These are phyloP conservation scores for Pseudoneurospora amorphoporcata DNA, from an alignment of 495 filamentous ascomycete species.

Conservation along the genomic window DNA sequence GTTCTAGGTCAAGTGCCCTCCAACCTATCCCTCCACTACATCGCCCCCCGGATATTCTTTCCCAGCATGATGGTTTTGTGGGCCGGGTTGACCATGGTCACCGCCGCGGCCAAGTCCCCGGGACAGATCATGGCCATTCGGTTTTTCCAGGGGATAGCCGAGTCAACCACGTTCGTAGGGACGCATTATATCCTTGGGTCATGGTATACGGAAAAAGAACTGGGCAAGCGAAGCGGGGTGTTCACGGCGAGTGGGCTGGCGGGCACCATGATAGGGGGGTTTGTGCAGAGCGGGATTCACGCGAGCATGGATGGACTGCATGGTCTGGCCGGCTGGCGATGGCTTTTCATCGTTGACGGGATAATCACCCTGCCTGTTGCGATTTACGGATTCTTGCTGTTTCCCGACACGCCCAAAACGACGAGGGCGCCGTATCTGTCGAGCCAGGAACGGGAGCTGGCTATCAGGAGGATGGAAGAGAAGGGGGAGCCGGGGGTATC, in stretches of 20 bases:
- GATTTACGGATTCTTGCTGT: constrained; percentile 46
- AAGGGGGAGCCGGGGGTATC: neutral
- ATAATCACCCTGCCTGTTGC: constrained; percentile 48
- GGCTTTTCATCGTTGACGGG: constrained; percentile 52
- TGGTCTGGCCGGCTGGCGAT: constrained; percentile 52
- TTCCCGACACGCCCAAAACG: constrained; percentile 48
- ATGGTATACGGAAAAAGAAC: constrained; percentile 57
- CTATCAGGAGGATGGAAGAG: constrained; percentile 21
- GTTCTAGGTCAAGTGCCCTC: constrained; percentile 51
- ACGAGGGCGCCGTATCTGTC: constrained; percentile 44
- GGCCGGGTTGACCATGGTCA: constrained; percentile 51
- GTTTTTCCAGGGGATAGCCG: constrained; percentile 56
- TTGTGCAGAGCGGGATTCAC: constrained; percentile 53
- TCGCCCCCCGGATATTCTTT: constrained; percentile 50
- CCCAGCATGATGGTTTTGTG: constrained; percentile 51
- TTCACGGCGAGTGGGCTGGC: constrained; percentile 44
- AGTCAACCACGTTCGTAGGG: constrained; percentile 51
- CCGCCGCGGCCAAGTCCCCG: constrained; percentile 38
- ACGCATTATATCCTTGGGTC: constrained; percentile 56
- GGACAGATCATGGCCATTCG: constrained; percentile 54
- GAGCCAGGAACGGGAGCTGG: constrained; percentile 31
- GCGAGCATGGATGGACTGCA: constrained; percentile 36
- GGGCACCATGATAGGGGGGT: constrained; percentile 40
- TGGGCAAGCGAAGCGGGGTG: constrained; percentile 51
- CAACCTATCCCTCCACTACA: constrained; percentile 48